Evolutionary conservation across 345 rosid genomes (phyloP).

Genomic region (Ceriops tagal): DNA sequence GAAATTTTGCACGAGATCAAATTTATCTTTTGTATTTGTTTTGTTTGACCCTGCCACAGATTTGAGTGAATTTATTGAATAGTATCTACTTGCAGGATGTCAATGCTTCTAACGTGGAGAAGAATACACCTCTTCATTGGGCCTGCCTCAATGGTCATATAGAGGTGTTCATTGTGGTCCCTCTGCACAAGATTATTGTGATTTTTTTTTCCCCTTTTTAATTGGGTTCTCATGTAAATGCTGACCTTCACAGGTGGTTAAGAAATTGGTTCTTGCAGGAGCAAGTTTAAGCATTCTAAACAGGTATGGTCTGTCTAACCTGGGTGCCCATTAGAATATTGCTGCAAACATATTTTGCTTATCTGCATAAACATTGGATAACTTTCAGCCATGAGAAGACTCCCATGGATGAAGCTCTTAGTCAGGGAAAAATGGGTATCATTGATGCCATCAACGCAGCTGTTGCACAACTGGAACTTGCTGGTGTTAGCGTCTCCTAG

Average conservation of each 20-base stretch:
- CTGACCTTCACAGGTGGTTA: constrained; percentile 55
- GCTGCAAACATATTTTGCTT: not conserved
- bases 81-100: constrained; percentile 47
- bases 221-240: constrained; percentile 1
- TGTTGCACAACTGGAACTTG: constrained; percentile 62
- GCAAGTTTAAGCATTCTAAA: constrained; percentile 68
- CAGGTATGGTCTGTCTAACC: constrained; percentile 38
- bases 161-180: constrained; percentile 45
- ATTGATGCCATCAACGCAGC: constrained; percentile 61
- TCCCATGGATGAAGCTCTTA: constrained; percentile 80
- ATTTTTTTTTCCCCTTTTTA: not conserved
- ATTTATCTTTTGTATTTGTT: too few relatives aligned
- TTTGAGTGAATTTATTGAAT: too few relatives aligned
- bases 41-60: not conserved
- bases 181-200: not conserved
- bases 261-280: constrained; percentile 67
- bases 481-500: constrained; percentile 42
- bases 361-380: not conserved
- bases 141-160: constrained; percentile 84
- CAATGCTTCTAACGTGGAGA: constrained; percentile 65
- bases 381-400: constrained; percentile 68
- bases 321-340: not conserved
- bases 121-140: constrained; percentile 86
- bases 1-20: too few relatives aligned
- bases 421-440: constrained; percentile 58